Percentiles rank a stretch among this genome's conserved stretches.
Evolutionary conservation across 345 rosid species (phyloP).

Genomic region (Garcia nutans): DNA sequence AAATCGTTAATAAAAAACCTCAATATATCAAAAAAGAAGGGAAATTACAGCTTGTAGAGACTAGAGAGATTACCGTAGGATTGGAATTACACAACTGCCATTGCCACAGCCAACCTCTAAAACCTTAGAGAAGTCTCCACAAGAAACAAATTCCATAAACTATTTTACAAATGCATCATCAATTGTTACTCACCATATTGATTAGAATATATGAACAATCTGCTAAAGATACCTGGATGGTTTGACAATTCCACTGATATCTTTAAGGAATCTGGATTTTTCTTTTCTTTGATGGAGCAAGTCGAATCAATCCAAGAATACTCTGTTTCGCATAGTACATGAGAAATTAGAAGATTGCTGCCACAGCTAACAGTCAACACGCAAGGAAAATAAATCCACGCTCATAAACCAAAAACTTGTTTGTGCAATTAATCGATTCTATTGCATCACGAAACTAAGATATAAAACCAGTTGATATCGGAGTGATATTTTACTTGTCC

Average conservation of each 20-base stretch:
- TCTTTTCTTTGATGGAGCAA: slow-evolving; percentile 70
- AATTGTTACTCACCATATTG: too few relatives aligned
- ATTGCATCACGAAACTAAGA: too few relatives aligned
- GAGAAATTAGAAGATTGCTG: background rate
- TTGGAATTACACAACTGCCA: slow-evolving; percentile 79
- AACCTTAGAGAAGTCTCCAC: slow-evolving; percentile 48
- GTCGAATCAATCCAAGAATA: slow-evolving; percentile 50
- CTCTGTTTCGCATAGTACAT: slow-evolving; percentile 30
- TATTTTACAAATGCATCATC: too few relatives aligned
- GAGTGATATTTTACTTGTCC: too few relatives aligned
- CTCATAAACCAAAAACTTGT: background rate
- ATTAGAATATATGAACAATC: background rate
- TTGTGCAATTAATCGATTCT: too few relatives aligned
- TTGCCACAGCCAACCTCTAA: slow-evolving; percentile 93
- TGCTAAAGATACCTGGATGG: slow-evolving; percentile 67
- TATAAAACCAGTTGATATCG: too few relatives aligned
- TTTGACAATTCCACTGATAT: slow-evolving; percentile 64
- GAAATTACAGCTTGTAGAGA: too few relatives aligned
- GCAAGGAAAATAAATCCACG: background rate
- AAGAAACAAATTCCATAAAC: slow-evolving; percentile 68
- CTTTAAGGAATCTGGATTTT: slow-evolving; percentile 67
- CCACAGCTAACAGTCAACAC: too few relatives aligned
- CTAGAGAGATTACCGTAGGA: slow-evolving; percentile 62
- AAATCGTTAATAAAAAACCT: background rate
- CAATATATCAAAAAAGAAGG: background rate